Conservation (phyloP, 192 early-diverging fungal genomes). For the Coemansia sp. region DNA sequence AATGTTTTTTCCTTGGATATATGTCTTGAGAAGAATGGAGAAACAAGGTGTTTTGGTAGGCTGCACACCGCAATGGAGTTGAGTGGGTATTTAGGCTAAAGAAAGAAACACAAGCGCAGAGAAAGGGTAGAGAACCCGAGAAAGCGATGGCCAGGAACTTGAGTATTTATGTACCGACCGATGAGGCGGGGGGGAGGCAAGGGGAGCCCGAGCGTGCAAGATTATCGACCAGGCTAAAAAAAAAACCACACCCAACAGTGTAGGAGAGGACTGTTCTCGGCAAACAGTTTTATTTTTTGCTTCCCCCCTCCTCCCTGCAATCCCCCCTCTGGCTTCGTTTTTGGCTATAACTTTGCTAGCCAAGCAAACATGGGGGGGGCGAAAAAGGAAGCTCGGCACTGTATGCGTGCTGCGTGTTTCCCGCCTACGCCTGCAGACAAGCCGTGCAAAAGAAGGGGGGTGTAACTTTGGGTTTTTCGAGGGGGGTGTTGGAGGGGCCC, state of each 20-base stretch:
- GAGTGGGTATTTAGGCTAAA: conserved; percentile 2
- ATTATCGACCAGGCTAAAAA: conserved; percentile 29
- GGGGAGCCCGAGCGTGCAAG: conserved; percentile 50
- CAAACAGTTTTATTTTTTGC: conserved; percentile 9
- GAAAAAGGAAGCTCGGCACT: conserved; percentile 7
- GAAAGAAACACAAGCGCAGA: conserved; percentile 12
- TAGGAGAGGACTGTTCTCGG: conserved; percentile 17
- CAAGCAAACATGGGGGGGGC: conserved; percentile 10
- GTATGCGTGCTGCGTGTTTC: conserved; percentile 9
- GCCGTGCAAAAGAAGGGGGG: conserved; percentile 14
- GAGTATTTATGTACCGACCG: conserved; percentile 43
- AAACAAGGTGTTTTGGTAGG: neutral
- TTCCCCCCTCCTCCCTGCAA: conserved; percentile 10
- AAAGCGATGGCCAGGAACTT: conserved; percentile 34
- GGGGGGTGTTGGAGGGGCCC: conserved; percentile 16
- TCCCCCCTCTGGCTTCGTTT: conserved; percentile 7
- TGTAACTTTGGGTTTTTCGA: conserved; percentile 5
- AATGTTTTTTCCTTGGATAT: neutral
- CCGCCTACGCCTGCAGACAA: conserved; percentile 9
- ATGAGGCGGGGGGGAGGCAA: conserved; percentile 32
- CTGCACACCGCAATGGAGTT: neutral
- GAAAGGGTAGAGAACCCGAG: conserved; percentile 11
- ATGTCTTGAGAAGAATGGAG: neutral
- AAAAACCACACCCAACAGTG: conserved; percentile 3
- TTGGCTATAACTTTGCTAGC: neutral